phyloP scores from a whole-genome alignment of 257 asterid species.

The Solanum dulcamara region DNA sequence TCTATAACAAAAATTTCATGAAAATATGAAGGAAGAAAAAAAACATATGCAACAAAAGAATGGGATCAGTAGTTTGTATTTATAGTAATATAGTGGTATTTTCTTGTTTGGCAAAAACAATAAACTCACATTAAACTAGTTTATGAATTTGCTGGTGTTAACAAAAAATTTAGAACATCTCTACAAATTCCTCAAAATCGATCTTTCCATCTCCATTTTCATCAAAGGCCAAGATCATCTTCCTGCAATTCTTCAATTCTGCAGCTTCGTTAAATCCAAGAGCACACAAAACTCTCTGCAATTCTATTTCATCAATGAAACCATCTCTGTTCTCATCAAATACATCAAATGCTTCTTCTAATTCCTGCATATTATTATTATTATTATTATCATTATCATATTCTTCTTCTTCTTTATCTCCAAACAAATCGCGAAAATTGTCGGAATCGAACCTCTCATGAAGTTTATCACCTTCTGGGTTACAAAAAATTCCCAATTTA shows the following conservation, averaged over 20 bases:
- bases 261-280: constrained; percentile 9
- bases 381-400: neutral
- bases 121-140: neutral
- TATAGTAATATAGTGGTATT: neutral
- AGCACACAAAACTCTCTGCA: constrained; percentile 2
- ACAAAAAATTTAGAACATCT: neutral
- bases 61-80: neutral
- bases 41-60: neutral
- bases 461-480: neutral
- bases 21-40: neutral
- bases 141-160: neutral
- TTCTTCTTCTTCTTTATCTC: neutral
- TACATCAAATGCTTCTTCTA: constrained; percentile 9
- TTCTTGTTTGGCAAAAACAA: neutral
- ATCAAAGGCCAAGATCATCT: constrained; percentile 14
- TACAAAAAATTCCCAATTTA: neutral
- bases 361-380: constrained; percentile 1
- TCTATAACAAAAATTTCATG: neutral
- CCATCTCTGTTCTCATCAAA: constrained; percentile 19
- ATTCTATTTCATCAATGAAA: constrained; percentile 10
- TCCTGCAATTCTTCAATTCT: constrained; percentile 10
- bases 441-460: neutral
- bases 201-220: constrained; percentile 14
- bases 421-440: constrained; percentile 1
- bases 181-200: constrained; percentile 10